phyloP scores from a whole-genome alignment of 1,284 basidiomycete genomes.

The Fomitopsis betulina region DNA sequence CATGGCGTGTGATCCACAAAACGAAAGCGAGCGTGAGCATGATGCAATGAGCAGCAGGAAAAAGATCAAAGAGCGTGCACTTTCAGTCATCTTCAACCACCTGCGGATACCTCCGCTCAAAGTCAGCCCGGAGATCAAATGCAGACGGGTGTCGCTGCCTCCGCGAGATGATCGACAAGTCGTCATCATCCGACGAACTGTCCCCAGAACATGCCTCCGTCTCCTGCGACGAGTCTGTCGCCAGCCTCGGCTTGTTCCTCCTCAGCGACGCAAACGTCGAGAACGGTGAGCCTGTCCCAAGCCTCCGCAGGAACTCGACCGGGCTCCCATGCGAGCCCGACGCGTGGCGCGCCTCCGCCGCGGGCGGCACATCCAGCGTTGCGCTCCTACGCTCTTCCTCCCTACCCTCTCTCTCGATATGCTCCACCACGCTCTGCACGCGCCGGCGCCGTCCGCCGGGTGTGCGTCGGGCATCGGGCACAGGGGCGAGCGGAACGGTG shows the following conservation, averaged over 20 bases:
- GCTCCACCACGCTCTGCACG: conserved; percentile 6
- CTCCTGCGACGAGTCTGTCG: conserved; percentile 26
- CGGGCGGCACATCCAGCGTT: conserved; percentile 27
- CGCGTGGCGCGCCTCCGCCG: conserved; percentile 9
- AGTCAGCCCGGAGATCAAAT: conserved; percentile 17
- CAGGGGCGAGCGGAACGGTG: conserved; percentile 1
- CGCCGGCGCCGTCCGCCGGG: conserved; percentile 13
- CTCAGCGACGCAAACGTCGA: conserved; percentile 39
- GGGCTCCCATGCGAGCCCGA: conserved; percentile 11
- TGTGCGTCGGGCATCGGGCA: conserved; percentile 9
- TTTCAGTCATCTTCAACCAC: conserved; percentile 11
- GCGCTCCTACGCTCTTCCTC: conserved; percentile 23
- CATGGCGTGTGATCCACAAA: background rate
- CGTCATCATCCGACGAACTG: conserved; percentile 60
- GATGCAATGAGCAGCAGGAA: background rate
- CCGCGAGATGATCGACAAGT: conserved; percentile 29
- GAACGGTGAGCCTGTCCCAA: conserved; percentile 49
- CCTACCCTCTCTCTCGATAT: conserved; percentile 3
- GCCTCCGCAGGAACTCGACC: conserved; percentile 36
- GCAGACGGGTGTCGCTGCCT: conserved; percentile 21
- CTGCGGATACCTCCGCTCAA: conserved; percentile 15
- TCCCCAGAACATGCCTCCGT: conserved; percentile 55
- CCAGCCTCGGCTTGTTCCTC: conserved; percentile 16
- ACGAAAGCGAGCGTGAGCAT: background rate
- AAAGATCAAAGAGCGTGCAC: background rate